Evolutionary conservation across 1,284 basidiomycete species (phyloP), one percentile per base, ranked within the genome.

Genomic region (Erythrobasidium hasegawianum): DNA sequence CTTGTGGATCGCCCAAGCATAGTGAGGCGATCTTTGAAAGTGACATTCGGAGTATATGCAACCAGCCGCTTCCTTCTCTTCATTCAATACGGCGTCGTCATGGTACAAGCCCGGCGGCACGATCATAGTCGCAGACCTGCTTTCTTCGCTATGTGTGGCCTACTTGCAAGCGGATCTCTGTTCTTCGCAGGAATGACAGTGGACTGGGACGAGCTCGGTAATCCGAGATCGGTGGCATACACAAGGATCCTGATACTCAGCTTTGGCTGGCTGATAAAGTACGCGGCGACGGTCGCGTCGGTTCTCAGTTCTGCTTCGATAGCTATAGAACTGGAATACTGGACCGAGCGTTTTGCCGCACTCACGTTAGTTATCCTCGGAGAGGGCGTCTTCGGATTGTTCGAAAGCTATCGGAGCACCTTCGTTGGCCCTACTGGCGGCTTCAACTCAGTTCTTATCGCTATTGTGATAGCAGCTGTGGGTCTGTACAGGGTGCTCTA

Each of bases 331-430:
- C 20, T 56, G 1, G 53, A 64, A 18, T 64, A 64, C 29, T 64
- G 61, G 61, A 52, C 61, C 20, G 61, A 64, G 27, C 61, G 61
- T 22, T 64, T 64, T 29, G 52, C 61, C 1, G 52, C 61, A 7
- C 41, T 64, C 7, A 64, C 52, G n/a, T 45, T 64, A 3, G 54
- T 64, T 24, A 54, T 64, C 1, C 20, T 64, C 41, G 61, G 61
- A 14, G 61, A 64, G 49, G 61, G 61, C 27, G 52, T 64, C 20
- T 49, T 64, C 22, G 52, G 49, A 3, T 26, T 57, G 13, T 57
- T 64, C 40, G 61, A 57, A 47, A 54, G 49, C 54, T 64, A 54
- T 41, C 61, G 54, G 24, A 33, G 33, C 33, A 33, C 33, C 4
- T 33, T 33, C 33, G 11, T 26, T 53, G 22, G 54, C 41, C n/a